A percentile compares a stretch with the other conserved stretches of the same genome.
phyloP scores from a whole-genome alignment of 176 grass and related monocot genomes.

The Metroxylon sagu region DNA sequence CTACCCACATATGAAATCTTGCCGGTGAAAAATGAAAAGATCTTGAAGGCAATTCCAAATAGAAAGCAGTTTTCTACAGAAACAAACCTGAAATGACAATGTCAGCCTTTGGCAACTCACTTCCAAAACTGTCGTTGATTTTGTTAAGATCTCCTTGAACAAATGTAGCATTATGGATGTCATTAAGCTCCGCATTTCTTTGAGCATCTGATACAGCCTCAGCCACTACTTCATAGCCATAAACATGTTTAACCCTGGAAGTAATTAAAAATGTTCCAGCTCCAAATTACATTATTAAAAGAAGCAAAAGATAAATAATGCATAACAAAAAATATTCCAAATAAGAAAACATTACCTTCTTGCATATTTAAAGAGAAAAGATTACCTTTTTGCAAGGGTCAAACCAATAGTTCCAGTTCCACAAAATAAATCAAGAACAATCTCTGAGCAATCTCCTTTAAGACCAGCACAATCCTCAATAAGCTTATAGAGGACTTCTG shows the following conservation, averaged over 20 bases:
- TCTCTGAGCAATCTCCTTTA: constrained; percentile 83
- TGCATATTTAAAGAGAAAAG: neutral
- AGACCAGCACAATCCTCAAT: constrained; percentile 77
- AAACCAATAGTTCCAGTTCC: constrained; percentile 96
- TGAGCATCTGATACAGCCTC: constrained; percentile 67
- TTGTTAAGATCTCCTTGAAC: constrained; percentile 92
- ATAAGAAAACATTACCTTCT: no score
- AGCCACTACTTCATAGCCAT: constrained; percentile 90
- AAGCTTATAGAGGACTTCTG: constrained; percentile 85
- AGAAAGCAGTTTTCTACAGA: neutral
- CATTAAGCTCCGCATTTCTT: constrained; percentile 77
- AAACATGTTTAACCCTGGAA: constrained; percentile 68
- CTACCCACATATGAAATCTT: no score
- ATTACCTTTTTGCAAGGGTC: constrained; percentile 75
- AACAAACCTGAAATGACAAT: constrained; percentile 79
- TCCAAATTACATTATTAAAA: no score
- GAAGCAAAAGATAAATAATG: no score
- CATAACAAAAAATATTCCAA: no score
- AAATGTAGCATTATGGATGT: constrained; percentile 82
- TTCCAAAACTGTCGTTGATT: constrained; percentile 73
- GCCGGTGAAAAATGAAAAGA: no score
- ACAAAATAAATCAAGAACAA: constrained; percentile 91
- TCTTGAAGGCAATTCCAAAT: no score
- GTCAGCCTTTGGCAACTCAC: constrained; percentile 83
- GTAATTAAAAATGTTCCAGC: neutral